Evolutionary conservation across 495 filamentous ascomycete species (phyloP).

Genomic region (Penicillium dipodomyicola): DNA sequence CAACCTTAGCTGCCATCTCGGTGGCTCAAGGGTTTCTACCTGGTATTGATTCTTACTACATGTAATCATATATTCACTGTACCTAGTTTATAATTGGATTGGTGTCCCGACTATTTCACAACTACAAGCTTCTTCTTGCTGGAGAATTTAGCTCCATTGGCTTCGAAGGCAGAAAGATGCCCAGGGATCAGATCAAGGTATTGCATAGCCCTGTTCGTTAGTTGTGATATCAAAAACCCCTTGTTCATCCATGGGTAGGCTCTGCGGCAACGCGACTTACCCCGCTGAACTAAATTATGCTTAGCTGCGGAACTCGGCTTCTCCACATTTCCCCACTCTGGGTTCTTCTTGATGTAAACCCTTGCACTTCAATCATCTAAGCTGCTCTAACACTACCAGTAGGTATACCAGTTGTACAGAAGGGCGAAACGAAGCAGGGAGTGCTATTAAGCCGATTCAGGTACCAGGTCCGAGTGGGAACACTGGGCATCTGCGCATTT

Average conservation of each 20-base stretch:
- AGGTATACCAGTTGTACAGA: background rate
- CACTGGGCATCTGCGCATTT: too few species aligned
- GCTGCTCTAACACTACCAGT: too few species aligned
- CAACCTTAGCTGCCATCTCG: background rate
- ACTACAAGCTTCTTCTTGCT: too few species aligned
- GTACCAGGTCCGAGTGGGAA: too few species aligned
- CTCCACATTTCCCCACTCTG: slow-evolving; percentile 5
- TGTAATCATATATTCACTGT: background rate
- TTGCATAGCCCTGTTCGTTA: background rate
- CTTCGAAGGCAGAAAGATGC: too few species aligned
- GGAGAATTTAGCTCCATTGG: too few species aligned
- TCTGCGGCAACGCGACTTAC: background rate
- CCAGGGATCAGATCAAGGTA: background rate
- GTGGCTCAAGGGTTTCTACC: background rate
- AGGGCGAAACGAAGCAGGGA: too few species aligned
- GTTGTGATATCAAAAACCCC: background rate
- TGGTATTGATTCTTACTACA: too few species aligned
- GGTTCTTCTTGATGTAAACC: slow-evolving; percentile 3
- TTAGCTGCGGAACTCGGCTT: slow-evolving; percentile 24
- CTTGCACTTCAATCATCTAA: background rate
- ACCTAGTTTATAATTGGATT: background rate
- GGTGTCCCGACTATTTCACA: too few species aligned
- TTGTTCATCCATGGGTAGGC: background rate
- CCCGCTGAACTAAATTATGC: background rate
- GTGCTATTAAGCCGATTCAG: too few species aligned